Evolutionary conservation across 2,329 filamentous ascomycete genomes (phyloP).

Genomic region (Botrytis fragariae): DNA sequence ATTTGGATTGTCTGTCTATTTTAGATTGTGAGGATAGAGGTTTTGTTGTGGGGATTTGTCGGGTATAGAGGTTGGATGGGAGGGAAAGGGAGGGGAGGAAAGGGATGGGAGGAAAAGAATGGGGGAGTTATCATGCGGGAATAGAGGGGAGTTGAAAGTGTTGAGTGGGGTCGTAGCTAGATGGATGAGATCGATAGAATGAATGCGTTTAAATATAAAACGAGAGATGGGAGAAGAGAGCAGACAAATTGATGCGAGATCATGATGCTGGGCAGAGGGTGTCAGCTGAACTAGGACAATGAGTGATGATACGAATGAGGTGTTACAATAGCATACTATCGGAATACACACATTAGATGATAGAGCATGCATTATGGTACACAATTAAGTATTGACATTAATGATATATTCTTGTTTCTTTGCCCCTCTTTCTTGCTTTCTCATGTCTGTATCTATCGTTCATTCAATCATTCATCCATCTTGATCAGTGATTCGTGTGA

Average conservation of each 20-base stretch:
- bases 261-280: neutral
- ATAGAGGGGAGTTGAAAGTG: neutral
- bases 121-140: neutral
- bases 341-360: neutral
- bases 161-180: neutral
- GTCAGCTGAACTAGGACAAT: neutral
- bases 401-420: neutral
- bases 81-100: neutral
- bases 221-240: neutral
- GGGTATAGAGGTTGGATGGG: neutral
- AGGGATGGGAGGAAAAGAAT: neutral
- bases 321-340: neutral
- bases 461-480: neutral
- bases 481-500: neutral
- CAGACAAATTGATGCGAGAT: neutral
- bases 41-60: neutral
- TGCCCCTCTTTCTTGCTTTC: neutral
- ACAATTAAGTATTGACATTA: conserved; percentile 1
- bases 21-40: neutral
- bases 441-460: neutral
- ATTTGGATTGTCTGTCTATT: neutral
- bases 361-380: neutral
- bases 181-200: neutral
- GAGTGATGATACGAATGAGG: neutral
- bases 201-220: neutral